Percentiles rank a stretch among this genome's conserved stretches.
phyloP scores from a whole-genome alignment of 176 grass and related monocot genomes.

The Carex cristatella region DNA sequence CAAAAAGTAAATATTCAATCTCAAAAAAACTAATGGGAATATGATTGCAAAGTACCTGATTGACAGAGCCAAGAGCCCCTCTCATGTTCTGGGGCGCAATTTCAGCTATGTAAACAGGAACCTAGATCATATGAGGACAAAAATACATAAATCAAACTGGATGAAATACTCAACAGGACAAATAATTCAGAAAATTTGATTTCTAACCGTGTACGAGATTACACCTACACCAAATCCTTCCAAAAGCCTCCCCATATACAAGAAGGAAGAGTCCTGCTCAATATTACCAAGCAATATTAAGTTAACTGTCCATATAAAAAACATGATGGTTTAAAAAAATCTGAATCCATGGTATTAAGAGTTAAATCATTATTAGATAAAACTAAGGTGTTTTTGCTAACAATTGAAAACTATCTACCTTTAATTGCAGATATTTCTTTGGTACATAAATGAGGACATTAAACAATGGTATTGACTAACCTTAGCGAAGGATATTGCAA shows the following conservation, averaged over 20 bases:
- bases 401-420: not conserved
- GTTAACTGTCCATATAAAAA: not conserved
- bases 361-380: not conserved
- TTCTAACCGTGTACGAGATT: slow-evolving; percentile 68
- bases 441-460: not conserved
- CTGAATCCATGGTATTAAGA: not conserved
- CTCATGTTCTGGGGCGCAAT: slow-evolving; percentile 90
- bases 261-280: slow-evolving; percentile 71
- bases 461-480: slow-evolving; percentile 29
- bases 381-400: not conserved
- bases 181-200: not conserved
- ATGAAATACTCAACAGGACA: not conserved
- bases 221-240: slow-evolving; percentile 94
- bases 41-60: slow-evolving; percentile 45
- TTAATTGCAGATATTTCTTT: not conserved
- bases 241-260: slow-evolving; percentile 89
- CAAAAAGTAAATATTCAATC: not conserved
- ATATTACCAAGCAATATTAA: not conserved
- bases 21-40: not conserved
- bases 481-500: slow-evolving; percentile 90
- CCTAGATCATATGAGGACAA: slow-evolving; percentile 39
- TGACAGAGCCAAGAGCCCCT: slow-evolving; percentile 82
- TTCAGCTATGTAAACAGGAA: slow-evolving; percentile 96
- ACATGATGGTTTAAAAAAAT: not conserved
- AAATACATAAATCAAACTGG: not conserved